Conservation (phyloP, 2,329 filamentous ascomycete species). For the Trichoderma pleuroti region DNA sequence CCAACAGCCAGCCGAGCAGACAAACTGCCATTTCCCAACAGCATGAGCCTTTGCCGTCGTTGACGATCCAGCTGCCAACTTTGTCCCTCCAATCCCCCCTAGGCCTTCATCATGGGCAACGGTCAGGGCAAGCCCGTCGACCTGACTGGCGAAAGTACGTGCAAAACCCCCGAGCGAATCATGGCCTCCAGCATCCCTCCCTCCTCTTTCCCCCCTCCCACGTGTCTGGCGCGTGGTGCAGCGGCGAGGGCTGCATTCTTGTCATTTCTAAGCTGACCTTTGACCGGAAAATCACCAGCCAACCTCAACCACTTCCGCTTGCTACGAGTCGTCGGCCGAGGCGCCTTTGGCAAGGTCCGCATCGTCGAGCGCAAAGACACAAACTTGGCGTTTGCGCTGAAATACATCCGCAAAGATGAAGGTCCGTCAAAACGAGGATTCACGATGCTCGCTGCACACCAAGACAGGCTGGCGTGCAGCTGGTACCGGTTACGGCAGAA, state of each 20-base stretch:
- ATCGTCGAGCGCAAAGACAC: conserved; percentile 98
- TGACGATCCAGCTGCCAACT: conserved; percentile 20
- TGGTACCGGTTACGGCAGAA: background rate
- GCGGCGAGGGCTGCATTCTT: background rate
- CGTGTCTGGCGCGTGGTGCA: conserved; percentile 11
- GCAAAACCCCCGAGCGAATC: conserved; percentile 6
- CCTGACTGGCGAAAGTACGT: conserved; percentile 83
- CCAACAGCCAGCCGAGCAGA: background rate
- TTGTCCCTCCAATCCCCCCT: conserved; percentile 25
- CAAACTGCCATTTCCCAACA: conserved; percentile 16
- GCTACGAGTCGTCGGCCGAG: conserved; percentile 91
- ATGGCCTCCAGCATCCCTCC: conserved; percentile 5
- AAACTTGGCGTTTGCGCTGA: conserved; percentile 87
- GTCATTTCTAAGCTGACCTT: background rate
- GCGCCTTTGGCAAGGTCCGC: conserved; percentile 96
- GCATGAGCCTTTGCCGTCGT: conserved; percentile 26
- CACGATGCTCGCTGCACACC: background rate
- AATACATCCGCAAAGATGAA: conserved; percentile 99
- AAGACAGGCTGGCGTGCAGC: background rate
- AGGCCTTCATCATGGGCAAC: conserved; percentile 79
- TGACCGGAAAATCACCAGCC: conserved; percentile 51
- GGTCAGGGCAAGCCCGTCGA: conserved; percentile 90
- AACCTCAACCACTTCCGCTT: conserved; percentile 97
- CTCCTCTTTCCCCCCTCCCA: conserved; percentile 15
- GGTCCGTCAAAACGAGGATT: conserved; percentile 49